Evolutionary conservation across 495 filamentous ascomycete species (phyloP).

Genomic region (Penicillium psychrofluorescens): DNA sequence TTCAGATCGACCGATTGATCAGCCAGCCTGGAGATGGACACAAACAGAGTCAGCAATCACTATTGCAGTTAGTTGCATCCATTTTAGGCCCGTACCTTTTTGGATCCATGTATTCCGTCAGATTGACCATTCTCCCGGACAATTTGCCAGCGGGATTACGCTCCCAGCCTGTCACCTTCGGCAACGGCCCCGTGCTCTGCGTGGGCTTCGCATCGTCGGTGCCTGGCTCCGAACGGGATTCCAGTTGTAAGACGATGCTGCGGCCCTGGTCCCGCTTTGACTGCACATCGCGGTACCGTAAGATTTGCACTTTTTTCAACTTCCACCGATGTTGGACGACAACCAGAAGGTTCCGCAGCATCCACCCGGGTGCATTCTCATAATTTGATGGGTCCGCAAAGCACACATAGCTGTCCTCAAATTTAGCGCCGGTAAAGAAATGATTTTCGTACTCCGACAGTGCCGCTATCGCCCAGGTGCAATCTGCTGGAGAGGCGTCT

Average conservation of each 20-base stretch:
- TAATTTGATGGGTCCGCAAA: constrained; percentile 95
- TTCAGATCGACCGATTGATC: constrained; percentile 98
- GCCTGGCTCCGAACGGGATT: constrained; percentile 35
- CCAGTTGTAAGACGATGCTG: constrained; percentile 68
- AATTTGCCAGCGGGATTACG: constrained; percentile 70
- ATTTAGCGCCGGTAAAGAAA: constrained; percentile 67
- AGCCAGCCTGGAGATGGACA: constrained; percentile 48
- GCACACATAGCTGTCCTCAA: constrained; percentile 68
- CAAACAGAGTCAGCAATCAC: background rate
- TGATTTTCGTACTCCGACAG: constrained; percentile 74
- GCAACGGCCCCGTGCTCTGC: constrained; percentile 46
- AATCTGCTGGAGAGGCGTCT: background rate
- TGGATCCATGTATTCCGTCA: constrained; percentile 90
- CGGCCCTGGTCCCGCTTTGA: constrained; percentile 65
- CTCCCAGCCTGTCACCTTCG: constrained; percentile 94
- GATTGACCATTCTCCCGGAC: constrained; percentile 63
- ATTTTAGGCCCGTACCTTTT: constrained; percentile 34
- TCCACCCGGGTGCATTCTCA: constrained; percentile 78
- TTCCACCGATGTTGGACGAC: constrained; percentile 78
- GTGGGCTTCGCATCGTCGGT: constrained; percentile 13
- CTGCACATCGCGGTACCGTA: constrained; percentile 87
- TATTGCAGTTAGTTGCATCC: background rate
- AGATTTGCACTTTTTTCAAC: constrained; percentile 67
- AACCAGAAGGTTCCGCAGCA: constrained; percentile 81
- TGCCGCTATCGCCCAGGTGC: constrained; percentile 62